Evolutionary conservation across 2,329 filamentous ascomycete genomes (phyloP), one percentile per base, ranked within the genome.

Genomic region (Talaromyces sp.): DNA sequence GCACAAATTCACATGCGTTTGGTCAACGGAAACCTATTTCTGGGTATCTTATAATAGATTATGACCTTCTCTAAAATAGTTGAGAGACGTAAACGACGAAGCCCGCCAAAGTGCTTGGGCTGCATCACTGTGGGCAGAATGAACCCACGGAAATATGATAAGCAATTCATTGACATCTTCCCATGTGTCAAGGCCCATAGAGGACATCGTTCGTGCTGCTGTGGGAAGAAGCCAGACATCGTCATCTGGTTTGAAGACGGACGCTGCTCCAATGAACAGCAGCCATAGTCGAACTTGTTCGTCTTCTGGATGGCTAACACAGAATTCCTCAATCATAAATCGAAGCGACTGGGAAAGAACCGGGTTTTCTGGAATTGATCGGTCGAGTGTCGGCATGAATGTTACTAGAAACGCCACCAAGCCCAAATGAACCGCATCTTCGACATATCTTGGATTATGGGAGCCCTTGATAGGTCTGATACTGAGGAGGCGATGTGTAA

Each of bases 371-470:
- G 61, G 58, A 19, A 55, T 46, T 11, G 29, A 60, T 9, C 58
- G 55, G 14, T 63, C 61, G 19, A 63, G 51, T 14, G 26, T 58
- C 11, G 55, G 50, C 58, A 63, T 55, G 21, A 63, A 63, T 26
- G 61, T 61, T n/a, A 43, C 31, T 19, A 63, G 53, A 43, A 63
- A 63, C 2, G 56, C 54, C 27, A 58, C 46, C 19, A 63, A 27
- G 27, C 61, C 61, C 8, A 63, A n/a, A 55, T 63, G 61, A 53
- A 61, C 27, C 14, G 52, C 50, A 38, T 61, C 31, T 49, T 58
- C 61, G n/a, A 61, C 35, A 31, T n/a, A 38, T 17, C 11, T 49
- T 13, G 54, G 32, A 54, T 27, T 50, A 38, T 35, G 26, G 1
- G 58, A 46, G 26, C 27, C 17, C 10, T 35, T 26, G 27, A 63